Evolutionary conservation across 2,329 filamentous ascomycete genomes (phyloP), one percentile per base, ranked within the genome.

Genomic region (Xylariaceae sp.): DNA sequence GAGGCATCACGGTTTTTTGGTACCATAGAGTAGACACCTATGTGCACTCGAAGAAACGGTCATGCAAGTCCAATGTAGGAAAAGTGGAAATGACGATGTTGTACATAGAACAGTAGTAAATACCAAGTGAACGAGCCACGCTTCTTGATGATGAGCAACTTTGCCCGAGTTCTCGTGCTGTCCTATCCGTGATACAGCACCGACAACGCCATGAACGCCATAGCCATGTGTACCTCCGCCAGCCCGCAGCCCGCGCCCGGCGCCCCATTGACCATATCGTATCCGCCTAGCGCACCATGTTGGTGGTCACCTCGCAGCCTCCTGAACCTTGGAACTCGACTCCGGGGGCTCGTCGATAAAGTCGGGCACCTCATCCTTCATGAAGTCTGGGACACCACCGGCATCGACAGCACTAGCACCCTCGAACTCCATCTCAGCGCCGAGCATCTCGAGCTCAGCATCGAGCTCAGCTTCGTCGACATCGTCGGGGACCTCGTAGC

Each of bases 381-480:
- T 77, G 71, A 96, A 99, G 46, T 87, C 86, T 0, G 94, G 94
- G 61, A 95, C 78, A 44, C 82, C 83, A 11, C 63, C 63, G 22
- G 75, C 75, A 45, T 71, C 72, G 38, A 71, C 78, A 6, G 72
- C 79, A 9, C 71, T 75, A 50, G 83, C 78, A 46, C 82, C 81
- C 67, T 96, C 92, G 62, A 95, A 79, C 73, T 97, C 89, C n/a
- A 90, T 87, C 74, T 99, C 94, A 64, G 96, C 88, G 1, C 93
- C 93, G 34, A 99, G 73, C 6, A 94, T 92, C 76, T 99, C 94
- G 47, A 99, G 74, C 78, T 99, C 94, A 4, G 94, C 94, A 75
- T 99, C 94, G 55, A 99, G 73, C 75, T 99, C 94, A 1, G 88
- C 85, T 82, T 99, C 94, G 69, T 97, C 93, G 18, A 99, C 91